Evolutionary conservation across 768 basidiomycete genomes (phyloP).

Genomic region (Tricholoma hemisulphureum): DNA sequence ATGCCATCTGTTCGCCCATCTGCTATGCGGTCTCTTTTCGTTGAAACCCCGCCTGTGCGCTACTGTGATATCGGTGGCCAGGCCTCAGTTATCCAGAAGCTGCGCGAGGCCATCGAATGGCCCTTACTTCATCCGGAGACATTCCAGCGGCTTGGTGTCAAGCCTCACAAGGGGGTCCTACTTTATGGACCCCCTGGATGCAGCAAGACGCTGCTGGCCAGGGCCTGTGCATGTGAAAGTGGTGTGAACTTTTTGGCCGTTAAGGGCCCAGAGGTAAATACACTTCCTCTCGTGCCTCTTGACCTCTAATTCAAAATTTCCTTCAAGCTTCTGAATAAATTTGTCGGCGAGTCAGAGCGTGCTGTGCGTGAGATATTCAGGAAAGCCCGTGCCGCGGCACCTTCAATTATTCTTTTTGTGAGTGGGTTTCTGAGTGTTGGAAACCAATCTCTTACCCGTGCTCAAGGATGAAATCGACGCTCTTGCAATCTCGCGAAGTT

Average conservation of each 20-base stretch:
- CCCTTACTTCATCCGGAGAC: slow-evolving; percentile 84
- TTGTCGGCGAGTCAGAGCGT: slow-evolving; percentile 94
- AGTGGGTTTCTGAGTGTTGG: slow-evolving; percentile 23
- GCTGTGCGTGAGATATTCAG: slow-evolving; percentile 94
- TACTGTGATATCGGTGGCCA: slow-evolving; percentile 94
- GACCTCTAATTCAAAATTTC: slow-evolving; percentile 4
- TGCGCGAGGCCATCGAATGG: slow-evolving; percentile 94
- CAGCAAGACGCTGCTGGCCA: slow-evolving; percentile 90
- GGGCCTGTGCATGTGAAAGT: slow-evolving; percentile 90
- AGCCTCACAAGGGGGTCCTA: slow-evolving; percentile 85
- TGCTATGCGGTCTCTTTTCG: slow-evolving; percentile 89
- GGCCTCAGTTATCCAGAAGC: slow-evolving; percentile 71
- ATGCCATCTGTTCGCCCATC: slow-evolving; percentile 85
- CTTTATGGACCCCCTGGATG: slow-evolving; percentile 98
- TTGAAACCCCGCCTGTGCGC: slow-evolving; percentile 78
- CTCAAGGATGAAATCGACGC: slow-evolving; percentile 95
- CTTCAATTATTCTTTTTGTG: slow-evolving; percentile 96
- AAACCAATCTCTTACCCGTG: background rate
- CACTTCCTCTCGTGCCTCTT: slow-evolving; percentile 1
- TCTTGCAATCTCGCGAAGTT: slow-evolving; percentile 73
- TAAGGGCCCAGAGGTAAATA: slow-evolving; percentile 89
- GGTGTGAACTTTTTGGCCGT: slow-evolving; percentile 96
- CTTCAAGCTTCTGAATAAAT: slow-evolving; percentile 88
- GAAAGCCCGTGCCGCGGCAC: slow-evolving; percentile 91
- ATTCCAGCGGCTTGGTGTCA: slow-evolving; percentile 84